Evolutionary conservation across 768 basidiomycete species (phyloP).

Genomic region (Pulveroboletus sp.): DNA sequence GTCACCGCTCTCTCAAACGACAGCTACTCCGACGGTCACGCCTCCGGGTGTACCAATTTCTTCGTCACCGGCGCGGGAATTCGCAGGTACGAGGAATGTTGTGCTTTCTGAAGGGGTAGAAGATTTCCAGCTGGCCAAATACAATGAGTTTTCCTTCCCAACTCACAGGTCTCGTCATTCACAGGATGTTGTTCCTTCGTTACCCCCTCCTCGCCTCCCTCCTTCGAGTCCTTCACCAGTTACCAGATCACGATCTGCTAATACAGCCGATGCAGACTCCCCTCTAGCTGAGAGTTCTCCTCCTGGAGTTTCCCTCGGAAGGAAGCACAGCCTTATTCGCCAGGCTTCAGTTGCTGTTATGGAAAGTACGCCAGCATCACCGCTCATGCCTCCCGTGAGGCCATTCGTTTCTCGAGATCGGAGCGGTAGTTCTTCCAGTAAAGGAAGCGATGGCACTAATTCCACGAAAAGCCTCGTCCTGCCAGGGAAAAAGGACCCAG

Average conservation of each 20-base stretch:
- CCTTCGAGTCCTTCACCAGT: slow-evolving; percentile 32
- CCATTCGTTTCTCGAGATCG: slow-evolving; percentile 46
- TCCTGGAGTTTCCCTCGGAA: slow-evolving; percentile 8
- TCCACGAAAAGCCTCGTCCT: slow-evolving; percentile 33
- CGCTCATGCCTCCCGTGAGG: slow-evolving; percentile 40
- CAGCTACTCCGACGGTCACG: slow-evolving; percentile 25
- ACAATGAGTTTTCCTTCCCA: slow-evolving; percentile 52
- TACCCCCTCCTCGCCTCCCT: slow-evolving; percentile 18
- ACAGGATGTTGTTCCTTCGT: slow-evolving; percentile 41
- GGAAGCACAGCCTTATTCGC: slow-evolving; percentile 41
- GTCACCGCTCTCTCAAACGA: slow-evolving; percentile 26
- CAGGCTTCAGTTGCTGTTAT: slow-evolving; percentile 53
- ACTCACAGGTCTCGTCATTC: slow-evolving; percentile 55
- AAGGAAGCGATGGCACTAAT: slow-evolving; percentile 31
- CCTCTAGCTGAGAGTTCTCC: slow-evolving; percentile 10
- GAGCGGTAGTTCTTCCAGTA: slow-evolving; percentile 45
- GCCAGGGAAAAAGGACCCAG: slow-evolving; percentile 65
- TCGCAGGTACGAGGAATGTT: slow-evolving; percentile 29
- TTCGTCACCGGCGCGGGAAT: slow-evolving; percentile 35
- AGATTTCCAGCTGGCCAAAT: slow-evolving; percentile 41
- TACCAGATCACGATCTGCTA: slow-evolving; percentile 33
- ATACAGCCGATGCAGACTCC: slow-evolving; percentile 21
- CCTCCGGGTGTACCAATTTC: slow-evolving; percentile 25
- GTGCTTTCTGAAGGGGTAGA: slow-evolving; percentile 32
- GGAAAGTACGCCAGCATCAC: slow-evolving; percentile 40